Conservation (phyloP, 257 asterid genomes). For the Ballota nigra region DNA sequence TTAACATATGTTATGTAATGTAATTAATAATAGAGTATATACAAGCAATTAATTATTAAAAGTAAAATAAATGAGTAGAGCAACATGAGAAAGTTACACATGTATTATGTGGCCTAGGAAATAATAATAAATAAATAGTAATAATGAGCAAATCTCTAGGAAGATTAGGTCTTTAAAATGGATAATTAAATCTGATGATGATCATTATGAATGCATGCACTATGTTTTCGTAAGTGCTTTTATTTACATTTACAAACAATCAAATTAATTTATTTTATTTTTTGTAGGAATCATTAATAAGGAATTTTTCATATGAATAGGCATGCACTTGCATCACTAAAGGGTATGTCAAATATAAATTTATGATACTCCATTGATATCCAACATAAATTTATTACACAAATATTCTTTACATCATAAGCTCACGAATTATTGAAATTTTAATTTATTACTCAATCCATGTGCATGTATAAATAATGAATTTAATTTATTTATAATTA, state of each 20-base stretch:
- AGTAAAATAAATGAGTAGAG: background rate
- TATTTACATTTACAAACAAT: constrained; percentile 27
- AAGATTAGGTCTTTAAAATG: constrained; percentile 14
- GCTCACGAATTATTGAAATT: constrained; percentile 18
- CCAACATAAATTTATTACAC: constrained; percentile 12
- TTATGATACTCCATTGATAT: constrained; percentile 22
- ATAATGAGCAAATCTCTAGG: constrained; percentile 17
- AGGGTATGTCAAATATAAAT: background rate
- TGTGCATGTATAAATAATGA: background rate
- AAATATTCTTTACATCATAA: constrained; percentile 25
- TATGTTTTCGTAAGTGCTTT: constrained; percentile 11
- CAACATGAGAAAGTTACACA: background rate
- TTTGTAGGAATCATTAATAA: constrained; percentile 4
- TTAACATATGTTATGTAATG: no score
- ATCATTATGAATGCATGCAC: constrained; percentile 18
- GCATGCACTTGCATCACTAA: constrained; percentile 8
- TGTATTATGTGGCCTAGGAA: background rate
- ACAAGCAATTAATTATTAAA: background rate
- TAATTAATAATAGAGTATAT: no score
- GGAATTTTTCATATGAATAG: constrained; percentile 19
- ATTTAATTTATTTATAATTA: background rate
- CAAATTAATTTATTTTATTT: constrained; percentile 6
- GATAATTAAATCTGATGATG: constrained; percentile 20
- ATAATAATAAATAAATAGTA: background rate
- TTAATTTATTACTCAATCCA: constrained; percentile 23